phyloP scores from a whole-genome alignment of 169 alveolate species.

The Eimeria zaria region DNA sequence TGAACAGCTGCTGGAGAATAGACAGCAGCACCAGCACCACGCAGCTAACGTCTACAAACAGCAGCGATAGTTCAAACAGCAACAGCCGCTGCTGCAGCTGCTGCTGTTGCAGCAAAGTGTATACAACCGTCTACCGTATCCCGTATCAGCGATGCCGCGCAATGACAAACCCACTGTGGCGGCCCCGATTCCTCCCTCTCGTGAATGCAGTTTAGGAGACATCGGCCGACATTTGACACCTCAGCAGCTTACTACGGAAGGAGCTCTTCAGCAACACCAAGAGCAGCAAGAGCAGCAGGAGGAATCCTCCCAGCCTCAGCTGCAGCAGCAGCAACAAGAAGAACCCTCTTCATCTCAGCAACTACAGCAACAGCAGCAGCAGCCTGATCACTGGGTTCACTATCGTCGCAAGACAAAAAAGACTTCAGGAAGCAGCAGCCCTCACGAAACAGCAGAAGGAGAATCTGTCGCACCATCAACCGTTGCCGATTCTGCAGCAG shows the following conservation, averaged over 20 bases:
- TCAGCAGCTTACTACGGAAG: background rate
- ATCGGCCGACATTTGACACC: background rate
- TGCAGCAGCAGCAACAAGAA: background rate
- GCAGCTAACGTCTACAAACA: background rate
- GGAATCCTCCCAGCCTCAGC: background rate
- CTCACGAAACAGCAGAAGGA: background rate
- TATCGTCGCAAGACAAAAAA: background rate
- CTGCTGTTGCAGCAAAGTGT: background rate
- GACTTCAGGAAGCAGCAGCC: background rate
- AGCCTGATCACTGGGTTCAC: background rate
- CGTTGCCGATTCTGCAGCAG: background rate
- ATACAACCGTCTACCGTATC: background rate
- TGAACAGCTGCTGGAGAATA: background rate
- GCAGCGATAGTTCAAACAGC: background rate
- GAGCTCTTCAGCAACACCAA: no score
- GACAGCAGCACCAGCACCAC: background rate
- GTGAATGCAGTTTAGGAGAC: background rate
- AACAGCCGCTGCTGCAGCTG: background rate
- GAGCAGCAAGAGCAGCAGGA: background rate
- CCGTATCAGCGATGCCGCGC: background rate
- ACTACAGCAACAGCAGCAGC: background rate
- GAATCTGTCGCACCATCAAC: background rate
- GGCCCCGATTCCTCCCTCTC: conserved; percentile 9
- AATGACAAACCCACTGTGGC: conserved; percentile 23
- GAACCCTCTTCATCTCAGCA: background rate